Evolutionary conservation across 2,329 filamentous ascomycete species (phyloP), one percentile per base, ranked within the genome.

Genomic region (Alternaria alternata): DNA sequence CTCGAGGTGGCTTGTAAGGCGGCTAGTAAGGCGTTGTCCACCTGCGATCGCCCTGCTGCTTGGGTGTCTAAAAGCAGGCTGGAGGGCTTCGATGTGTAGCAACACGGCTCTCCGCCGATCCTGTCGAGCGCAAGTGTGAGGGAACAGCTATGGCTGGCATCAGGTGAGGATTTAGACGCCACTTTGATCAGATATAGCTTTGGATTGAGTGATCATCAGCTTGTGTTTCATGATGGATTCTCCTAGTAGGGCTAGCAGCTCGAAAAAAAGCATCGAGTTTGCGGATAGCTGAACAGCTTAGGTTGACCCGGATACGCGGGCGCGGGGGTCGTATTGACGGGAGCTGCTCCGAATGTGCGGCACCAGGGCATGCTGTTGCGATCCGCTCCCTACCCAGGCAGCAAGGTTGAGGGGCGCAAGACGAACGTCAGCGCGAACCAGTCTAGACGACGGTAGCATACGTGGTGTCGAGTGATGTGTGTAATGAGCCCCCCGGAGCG

Each of bases 261-360:
- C 5, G 34, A 26, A 30, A 36, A 36, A 60, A 58, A 48, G 44
- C 46, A 51, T 51, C 11, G 43, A 44, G 44, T 38, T 47, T 18
- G 26, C 56, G 51, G 60, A 43, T 53, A 24, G 57, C 9, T 28
- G 41, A 26, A 34, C 12, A 8, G 34, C 2, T 3, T 54, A 20
- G 34, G 44, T 42, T 28, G 54, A 54, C 57, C 62, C 59, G 42
- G 41, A 41, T 38, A 24, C 20, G 39, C 54, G 54, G 44, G 47
- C 36, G 47, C 43, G 41, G 41, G 32, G 60, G 49, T 52, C 52
- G 39, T 54, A 26, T 52, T 51, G 41, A 41, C 61, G 61, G 61
- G 62, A 66, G 62, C 63, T 52, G 41, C 55, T 52, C 54, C 43
- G 39, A 51, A 32, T 12, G 42, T 28, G 54, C 44, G 48, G 55